Conservation (phyloP, 306 rosid species). For the Ammopiptanthus mongolicus region DNA sequence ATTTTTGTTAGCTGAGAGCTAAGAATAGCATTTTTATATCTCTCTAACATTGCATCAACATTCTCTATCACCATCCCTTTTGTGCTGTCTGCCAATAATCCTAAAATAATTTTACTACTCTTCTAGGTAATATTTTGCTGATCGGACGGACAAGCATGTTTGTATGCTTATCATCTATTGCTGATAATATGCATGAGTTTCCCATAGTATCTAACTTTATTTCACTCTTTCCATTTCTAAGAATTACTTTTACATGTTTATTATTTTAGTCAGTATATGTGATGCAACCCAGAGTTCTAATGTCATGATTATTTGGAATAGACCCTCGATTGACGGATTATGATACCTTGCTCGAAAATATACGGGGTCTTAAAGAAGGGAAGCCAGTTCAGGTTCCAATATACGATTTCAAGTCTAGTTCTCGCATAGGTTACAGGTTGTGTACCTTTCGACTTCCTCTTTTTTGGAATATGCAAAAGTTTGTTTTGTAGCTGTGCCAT, state of each 20-base stretch:
- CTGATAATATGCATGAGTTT: neutral
- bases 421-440: constrained; percentile 86
- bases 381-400: constrained; percentile 82
- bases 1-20: neutral
- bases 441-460: constrained; percentile 19
- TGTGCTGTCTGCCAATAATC: neutral
- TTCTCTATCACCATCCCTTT: neutral
- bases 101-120: neutral
- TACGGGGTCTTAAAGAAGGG: constrained; percentile 79
- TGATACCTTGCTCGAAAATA: constrained; percentile 81
- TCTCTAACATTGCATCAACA: neutral
- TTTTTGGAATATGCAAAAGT: neutral
- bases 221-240: neutral
- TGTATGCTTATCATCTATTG: neutral
- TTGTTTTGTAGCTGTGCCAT: constrained; percentile 6
- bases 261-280: constrained; percentile 19
- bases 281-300: constrained; percentile 28
- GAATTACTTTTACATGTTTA: neutral
- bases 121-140: neutral
- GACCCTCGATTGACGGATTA: constrained; percentile 99
- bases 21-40: neutral
- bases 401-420: constrained; percentile 94
- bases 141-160: neutral
- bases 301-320: constrained; percentile 41
- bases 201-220: neutral